Evolutionary conservation across 2,329 filamentous ascomycete species (phyloP).

Genomic region (Monilinia laxa): DNA sequence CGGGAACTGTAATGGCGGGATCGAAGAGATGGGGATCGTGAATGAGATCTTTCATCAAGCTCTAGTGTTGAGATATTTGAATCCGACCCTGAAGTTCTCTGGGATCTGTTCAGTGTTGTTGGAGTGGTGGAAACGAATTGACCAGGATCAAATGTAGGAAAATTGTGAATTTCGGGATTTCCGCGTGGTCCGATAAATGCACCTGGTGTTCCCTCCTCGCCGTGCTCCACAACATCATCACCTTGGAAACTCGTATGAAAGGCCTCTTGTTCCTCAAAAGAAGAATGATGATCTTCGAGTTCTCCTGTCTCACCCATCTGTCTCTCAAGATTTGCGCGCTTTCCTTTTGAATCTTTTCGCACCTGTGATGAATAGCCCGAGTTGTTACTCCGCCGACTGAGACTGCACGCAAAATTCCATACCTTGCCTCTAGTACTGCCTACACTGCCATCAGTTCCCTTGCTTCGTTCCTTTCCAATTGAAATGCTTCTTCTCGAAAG

Average conservation of each 20-base stretch:
- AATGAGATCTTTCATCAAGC: neutral
- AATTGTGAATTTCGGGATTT: constrained; percentile 9
- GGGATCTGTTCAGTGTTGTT: neutral
- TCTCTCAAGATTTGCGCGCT: neutral
- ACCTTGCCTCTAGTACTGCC: neutral
- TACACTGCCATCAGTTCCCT: neutral
- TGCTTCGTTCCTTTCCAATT: neutral
- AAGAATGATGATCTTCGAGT: neutral
- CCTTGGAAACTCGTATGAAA: constrained; percentile 2
- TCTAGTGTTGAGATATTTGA: neutral
- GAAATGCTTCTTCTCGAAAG: neutral
- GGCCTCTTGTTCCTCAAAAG: neutral
- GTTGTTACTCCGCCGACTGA: constrained; percentile 1
- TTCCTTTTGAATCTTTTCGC: neutral
- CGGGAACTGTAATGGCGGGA: neutral
- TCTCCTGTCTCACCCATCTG: neutral
- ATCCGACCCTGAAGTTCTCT: neutral
- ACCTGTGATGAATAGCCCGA: neutral
- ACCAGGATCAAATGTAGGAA: neutral
- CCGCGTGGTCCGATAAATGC: neutral
- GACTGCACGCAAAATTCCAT: neutral
- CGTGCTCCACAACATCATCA: neutral
- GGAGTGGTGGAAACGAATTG: neutral
- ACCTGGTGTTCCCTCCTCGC: neutral
- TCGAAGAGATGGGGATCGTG: neutral